Conservation (phyloP, 2,329 filamentous ascomycete genomes). For the Xylariomycetidae sp. region DNA sequence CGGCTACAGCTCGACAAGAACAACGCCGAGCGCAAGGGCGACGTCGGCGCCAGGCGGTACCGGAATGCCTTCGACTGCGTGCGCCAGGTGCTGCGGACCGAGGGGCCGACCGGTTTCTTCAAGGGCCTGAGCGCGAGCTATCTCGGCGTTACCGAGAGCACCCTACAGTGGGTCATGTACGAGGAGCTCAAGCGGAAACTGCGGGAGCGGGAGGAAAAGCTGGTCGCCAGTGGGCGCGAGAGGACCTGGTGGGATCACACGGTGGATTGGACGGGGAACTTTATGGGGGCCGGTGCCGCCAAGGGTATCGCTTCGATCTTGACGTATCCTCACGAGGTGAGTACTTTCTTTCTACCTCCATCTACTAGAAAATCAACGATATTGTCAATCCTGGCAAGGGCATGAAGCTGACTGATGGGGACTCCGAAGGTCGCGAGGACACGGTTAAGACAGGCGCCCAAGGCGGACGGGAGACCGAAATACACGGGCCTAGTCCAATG, state of each 20-base stretch:
- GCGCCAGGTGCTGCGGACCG: slow-evolving; percentile 71
- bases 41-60: slow-evolving; percentile 61
- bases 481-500: slow-evolving; percentile 88
- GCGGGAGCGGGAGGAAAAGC: slow-evolving; percentile 55
- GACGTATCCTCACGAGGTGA: slow-evolving; percentile 89
- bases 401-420: no score
- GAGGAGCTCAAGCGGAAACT: slow-evolving; percentile 84
- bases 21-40: slow-evolving; percentile 56
- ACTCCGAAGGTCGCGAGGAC: slow-evolving; percentile 77
- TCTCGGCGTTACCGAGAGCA: slow-evolving; percentile 83
- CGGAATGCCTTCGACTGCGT: slow-evolving; percentile 86
- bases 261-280: slow-evolving; percentile 73
- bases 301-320: slow-evolving; percentile 81
- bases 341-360: no score
- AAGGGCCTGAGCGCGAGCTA: slow-evolving; percentile 90
- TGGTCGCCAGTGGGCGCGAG: slow-evolving; percentile 53
- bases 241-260: slow-evolving; percentile 69
- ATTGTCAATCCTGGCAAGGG: no score
- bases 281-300: slow-evolving; percentile 73
- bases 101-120: slow-evolving; percentile 80
- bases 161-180: slow-evolving; percentile 90
- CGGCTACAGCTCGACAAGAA: slow-evolving; percentile 88
- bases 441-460: slow-evolving; percentile 78
- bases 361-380: no score
- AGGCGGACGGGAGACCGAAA: slow-evolving; percentile 65